Evolutionary conservation across 2,329 filamentous ascomycete species (phyloP), one percentile per base, ranked within the genome.

Genomic region (Mariannaea sp.): DNA sequence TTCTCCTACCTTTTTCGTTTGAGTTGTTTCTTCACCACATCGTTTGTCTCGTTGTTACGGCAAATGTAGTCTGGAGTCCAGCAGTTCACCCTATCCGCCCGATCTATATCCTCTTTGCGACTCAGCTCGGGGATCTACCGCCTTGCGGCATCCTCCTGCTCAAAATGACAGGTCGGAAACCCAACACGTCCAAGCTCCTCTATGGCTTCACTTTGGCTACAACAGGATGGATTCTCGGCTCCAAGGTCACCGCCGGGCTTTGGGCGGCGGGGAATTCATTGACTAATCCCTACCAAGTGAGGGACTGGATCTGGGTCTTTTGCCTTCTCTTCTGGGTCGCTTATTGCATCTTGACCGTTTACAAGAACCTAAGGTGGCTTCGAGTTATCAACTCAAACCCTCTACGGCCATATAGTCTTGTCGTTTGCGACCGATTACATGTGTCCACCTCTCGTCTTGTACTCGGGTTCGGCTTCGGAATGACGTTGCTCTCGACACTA

Each of bases 21-120:
- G 61, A 67, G 29, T 47, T 68, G 19, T 60, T 68, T 24, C 12
- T 63, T 4, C 65, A 68, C 13, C 65, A 68, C 32, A 20, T 68
- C 1, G 22, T 65, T 14, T 67, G 65, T 49, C 48, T 65, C 7
- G 3, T 61, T 10, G 55, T 62, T 2, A 46, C 57, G n/a, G 44
- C 53, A 12, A 67, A 68, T 41, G 40, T 64, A 12, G 49, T 60
- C 14, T 1, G 65, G 17, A 58, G 60, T 10, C 61, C 65, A 1
- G 41, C 53, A 5, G 44, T 65, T 16, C 62, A 68, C 45, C 63
- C 62, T 4, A 62, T 68, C 27, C 62, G 62, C 35, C 61, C 64
- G 13, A n/a, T 67, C 1, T 67, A 64, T 20, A 58, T 68, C 17
- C 62, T 56, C 45, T 59, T 64, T 39, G 58, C 61, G 4, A 62